A percentile compares a stretch with the other conserved stretches of the same genome.
These are phyloP conservation scores for Boletus pseudopeckii DNA, from an alignment of 768 basidiomycete species.

Conservation along the genomic window DNA sequence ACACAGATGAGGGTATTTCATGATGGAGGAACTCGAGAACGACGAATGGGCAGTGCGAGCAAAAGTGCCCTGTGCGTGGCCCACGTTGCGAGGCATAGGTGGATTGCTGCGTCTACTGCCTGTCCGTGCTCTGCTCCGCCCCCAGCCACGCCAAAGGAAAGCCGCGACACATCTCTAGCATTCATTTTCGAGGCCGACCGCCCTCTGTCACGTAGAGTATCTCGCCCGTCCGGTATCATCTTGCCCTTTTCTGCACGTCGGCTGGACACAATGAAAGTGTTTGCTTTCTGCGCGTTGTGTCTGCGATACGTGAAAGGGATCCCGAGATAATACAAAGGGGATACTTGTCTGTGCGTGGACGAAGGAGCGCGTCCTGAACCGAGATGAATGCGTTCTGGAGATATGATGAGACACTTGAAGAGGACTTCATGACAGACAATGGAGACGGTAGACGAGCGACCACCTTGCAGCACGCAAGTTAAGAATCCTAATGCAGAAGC, in stretches of 20 bases:
- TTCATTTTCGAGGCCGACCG: conserved; percentile 8
- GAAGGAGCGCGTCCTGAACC: conserved; percentile 15
- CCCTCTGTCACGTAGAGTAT: conserved; percentile 25
- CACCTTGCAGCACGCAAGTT: conserved; percentile 9
- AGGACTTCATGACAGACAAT: conserved; percentile 42
- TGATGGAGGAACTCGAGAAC: conserved; percentile 15
- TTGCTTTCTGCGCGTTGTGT: conserved; percentile 25
- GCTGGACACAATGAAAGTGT: conserved; percentile 24
- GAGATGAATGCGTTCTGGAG: conserved; percentile 50
- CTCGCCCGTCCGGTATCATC: conserved; percentile 49
- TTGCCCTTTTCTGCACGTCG: conserved; percentile 37
- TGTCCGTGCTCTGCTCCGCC: conserved; percentile 44
- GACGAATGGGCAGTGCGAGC: conserved; percentile 30
- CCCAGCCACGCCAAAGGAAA: conserved; percentile 20
- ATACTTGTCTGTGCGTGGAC: conserved; percentile 40
- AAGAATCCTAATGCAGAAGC: conserved; percentile 1
- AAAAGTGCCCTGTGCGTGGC: conserved; percentile 35
- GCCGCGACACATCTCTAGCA: conserved; percentile 53
- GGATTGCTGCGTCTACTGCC: conserved; percentile 9
- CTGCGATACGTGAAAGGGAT: conserved; percentile 34
- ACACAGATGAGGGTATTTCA: conserved; percentile 12
- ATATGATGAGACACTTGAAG: conserved; percentile 37
- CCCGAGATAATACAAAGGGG: conserved; percentile 51
- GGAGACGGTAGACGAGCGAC: conserved; percentile 17
- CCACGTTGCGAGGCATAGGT: conserved; percentile 17